Evolutionary conservation across 177 flowering plant genomes (phyloP), one percentile per base, ranked within the genome.

Genomic region (Vitis hybrid): DNA sequence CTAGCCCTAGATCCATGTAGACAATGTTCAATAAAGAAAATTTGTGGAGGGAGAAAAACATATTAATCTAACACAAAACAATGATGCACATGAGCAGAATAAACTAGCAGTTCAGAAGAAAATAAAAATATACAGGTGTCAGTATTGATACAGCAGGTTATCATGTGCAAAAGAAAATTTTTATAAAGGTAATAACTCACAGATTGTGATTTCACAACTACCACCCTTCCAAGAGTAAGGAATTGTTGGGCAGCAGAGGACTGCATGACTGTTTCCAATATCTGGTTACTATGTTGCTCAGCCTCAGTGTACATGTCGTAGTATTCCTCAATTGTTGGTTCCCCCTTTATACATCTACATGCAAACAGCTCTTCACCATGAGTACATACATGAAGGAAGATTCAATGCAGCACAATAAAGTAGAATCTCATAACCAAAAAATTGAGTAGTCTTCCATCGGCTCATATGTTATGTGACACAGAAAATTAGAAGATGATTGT

Each of bases 311-410:
- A 78, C 85, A 88, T 79, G 59, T 88, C 96, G 73, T 81, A 91
- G 78, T 96, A 96, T 71, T 96, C 99, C 81, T 96, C 98, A 70
- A 96, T 93, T 54, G 90, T 85, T 17, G 98, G 95, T 81, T 93
- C 99, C 73, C 98, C 97, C 73, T 90, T 90, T 80, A 94, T 89
- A 71, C 99, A 96, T 71, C 98, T 96, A 77, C 75, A 86, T 14
- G 74, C 68, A 75, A 66, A 74, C 2, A 77, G 21, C 66, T 23
- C 65, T 49, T 52, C 59, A 48, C 73, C 61, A 74, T 62, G 19
- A 67, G 13, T 56, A 40, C 23, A 74, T 49, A 52, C 10, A 62
- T 19, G 48, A 10, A 52, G n/a, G 45, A 40, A 40, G 45, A 7
- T 40, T 40, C 45, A 19, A 34, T 17, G 50, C 10, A 57, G 26